Evolutionary conservation across 345 rosid species (phyloP).

Genomic region (Populus davidiana): DNA sequence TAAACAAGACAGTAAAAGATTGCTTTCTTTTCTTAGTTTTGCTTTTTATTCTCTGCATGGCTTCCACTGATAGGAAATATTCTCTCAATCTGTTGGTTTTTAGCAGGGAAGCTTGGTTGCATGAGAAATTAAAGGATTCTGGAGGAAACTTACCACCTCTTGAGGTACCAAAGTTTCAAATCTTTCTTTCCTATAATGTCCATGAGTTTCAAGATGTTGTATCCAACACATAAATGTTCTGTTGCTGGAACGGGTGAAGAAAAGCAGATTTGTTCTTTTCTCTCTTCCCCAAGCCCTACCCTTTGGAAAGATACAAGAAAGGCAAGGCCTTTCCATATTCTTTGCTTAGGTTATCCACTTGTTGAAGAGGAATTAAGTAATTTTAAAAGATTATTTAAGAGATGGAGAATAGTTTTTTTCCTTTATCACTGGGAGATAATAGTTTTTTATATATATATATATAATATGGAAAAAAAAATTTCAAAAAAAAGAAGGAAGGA

Average conservation of each 20-base stretch:
- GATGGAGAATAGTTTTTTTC: not conserved
- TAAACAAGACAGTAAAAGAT: constrained; percentile 42
- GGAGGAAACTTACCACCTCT: constrained; percentile 53
- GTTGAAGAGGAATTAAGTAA: constrained; percentile 32
- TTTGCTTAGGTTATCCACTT: constrained; percentile 29
- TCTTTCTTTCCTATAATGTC: constrained; percentile 22
- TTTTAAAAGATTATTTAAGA: constrained; percentile 5
- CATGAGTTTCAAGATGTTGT: not conserved
- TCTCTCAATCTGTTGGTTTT: constrained; percentile 41
- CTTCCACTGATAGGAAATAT: constrained; percentile 47
- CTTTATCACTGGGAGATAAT: not conserved
- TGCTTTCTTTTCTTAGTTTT: constrained; percentile 35
- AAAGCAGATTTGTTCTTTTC: constrained; percentile 1
- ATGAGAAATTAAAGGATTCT: constrained; percentile 68
- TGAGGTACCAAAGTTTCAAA: constrained; percentile 51
- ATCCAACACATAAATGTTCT: not conserved
- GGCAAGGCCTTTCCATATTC: constrained; percentile 37
- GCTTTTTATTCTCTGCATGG: constrained; percentile 45
- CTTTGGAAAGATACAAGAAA: constrained; percentile 20
- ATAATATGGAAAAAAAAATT: not conserved
- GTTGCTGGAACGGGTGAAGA: constrained; percentile 21
- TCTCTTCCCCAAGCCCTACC: constrained; percentile 29
- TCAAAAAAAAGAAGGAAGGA: too few relatives aligned
- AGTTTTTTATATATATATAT: not conserved
- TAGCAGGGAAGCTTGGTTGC: constrained; percentile 93